phyloP scores from a whole-genome alignment of 768 basidiomycete species.

The Termitomyces sp. region DNA sequence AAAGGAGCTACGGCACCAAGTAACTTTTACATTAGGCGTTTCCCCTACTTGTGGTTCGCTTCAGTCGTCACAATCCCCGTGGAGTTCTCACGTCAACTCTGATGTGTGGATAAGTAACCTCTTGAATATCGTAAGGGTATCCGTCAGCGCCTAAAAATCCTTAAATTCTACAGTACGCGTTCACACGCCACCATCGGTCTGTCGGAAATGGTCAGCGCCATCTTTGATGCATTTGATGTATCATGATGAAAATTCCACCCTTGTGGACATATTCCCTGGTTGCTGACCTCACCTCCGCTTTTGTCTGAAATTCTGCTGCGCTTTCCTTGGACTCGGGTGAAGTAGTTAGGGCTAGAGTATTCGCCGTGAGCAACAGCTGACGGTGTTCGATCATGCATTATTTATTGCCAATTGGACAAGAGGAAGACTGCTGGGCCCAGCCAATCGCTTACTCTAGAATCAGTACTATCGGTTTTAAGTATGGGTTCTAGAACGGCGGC shows the following conservation, averaged over 20 bases:
- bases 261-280: background rate
- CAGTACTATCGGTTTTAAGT: background rate
- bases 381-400: background rate
- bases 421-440: background rate
- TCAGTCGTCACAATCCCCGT: no score
- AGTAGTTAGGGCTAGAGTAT: background rate
- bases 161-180: background rate
- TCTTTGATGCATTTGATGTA: background rate
- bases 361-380: background rate
- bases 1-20: no score
- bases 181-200: background rate
- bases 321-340: background rate
- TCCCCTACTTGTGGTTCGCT: no score
- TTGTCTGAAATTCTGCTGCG: background rate
- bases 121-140: no score
- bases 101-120: no score
- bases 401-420: background rate
- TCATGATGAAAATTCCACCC: background rate
- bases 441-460: background rate
- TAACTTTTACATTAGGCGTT: no score
- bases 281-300: slow-evolving; percentile 3
- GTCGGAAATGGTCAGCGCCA: background rate
- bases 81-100: no score
- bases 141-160: background rate
- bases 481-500: background rate